Evolutionary conservation across 2,329 filamentous ascomycete genomes (phyloP).

Genomic region (Botrytis fragariae): DNA sequence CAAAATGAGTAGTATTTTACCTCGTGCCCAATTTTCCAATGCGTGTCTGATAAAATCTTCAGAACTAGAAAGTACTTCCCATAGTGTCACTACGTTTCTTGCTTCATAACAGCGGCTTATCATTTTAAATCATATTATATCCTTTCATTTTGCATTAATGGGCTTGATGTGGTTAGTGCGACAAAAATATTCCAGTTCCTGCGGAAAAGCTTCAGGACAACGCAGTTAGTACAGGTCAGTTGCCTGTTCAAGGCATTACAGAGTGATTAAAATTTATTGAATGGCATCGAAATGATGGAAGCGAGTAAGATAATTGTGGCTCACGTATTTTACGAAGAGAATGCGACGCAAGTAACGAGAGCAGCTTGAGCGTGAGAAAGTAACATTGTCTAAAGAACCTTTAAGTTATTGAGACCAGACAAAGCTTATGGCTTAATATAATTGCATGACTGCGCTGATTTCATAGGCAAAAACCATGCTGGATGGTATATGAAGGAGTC

Average conservation of each 20-base stretch:
- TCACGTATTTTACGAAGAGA: background rate
- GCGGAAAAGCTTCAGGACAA: background rate
- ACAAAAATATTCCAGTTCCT: accelerated
- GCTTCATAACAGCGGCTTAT: background rate
- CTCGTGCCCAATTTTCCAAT: background rate
- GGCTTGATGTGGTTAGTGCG: background rate
- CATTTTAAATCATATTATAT: background rate
- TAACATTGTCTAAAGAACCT: too few relatives aligned
- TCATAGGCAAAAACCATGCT: background rate
- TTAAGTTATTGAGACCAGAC: too few relatives aligned
- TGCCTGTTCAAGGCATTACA: background rate
- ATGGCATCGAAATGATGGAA: background rate
- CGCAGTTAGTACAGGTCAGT: background rate
- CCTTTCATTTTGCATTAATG: background rate
- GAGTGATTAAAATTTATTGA: accelerated
- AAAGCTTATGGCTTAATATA: too few relatives aligned
- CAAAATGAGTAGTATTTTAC: background rate
- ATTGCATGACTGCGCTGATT: too few relatives aligned
- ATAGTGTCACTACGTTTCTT: background rate
- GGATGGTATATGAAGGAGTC: background rate
- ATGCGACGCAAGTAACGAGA: accelerated
- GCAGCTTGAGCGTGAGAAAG: background rate
- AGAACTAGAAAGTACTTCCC: background rate
- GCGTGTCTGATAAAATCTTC: background rate
- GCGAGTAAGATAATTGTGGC: background rate